Percentiles rank a stretch among this genome's conserved stretches.
These are phyloP conservation scores for Begonia fuchsioides DNA, from an alignment of 306 rosid species.

Conservation along the genomic window DNA sequence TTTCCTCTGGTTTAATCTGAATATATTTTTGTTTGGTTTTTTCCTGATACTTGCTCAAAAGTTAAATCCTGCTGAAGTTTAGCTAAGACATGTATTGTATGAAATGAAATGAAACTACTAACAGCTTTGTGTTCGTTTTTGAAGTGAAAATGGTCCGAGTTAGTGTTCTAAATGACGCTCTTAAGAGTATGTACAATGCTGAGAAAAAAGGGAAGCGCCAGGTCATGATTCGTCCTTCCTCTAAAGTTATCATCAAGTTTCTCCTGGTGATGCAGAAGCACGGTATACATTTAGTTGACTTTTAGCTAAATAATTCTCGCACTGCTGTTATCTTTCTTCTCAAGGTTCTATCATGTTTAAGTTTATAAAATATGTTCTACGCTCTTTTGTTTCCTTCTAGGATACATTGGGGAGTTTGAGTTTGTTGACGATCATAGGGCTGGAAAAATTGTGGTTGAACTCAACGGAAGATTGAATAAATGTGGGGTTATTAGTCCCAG, in stretches of 20 bases:
- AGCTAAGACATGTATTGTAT: too few relatives aligned
- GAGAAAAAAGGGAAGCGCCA: slow-evolving; percentile 21
- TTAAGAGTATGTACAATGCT: slow-evolving; percentile 20
- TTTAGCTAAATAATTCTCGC: neutral
- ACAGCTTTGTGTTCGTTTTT: neutral
- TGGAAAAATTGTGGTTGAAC: slow-evolving; percentile 44
- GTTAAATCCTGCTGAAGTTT: too few relatives aligned
- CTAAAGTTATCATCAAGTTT: slow-evolving; percentile 18
- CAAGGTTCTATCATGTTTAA: neutral
- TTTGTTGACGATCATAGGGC: slow-evolving; percentile 42
- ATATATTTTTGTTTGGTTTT: too few relatives aligned
- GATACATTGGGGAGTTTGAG: slow-evolving; percentile 44
- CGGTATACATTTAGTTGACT: neutral
- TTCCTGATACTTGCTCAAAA: too few relatives aligned
- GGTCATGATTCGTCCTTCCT: slow-evolving; percentile 19
- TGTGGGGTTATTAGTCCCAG: slow-evolving; percentile 53
- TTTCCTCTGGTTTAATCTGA: too few relatives aligned
- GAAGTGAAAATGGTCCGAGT: slow-evolving; percentile 17
- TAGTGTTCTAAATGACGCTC: slow-evolving; percentile 19
- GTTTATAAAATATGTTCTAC: neutral
- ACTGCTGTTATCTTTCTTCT: neutral
- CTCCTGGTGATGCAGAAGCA: slow-evolving; percentile 23
- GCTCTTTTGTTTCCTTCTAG: slow-evolving; percentile 11
- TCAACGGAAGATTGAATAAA: slow-evolving; percentile 41
- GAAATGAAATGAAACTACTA: too few relatives aligned